Percentiles rank a stretch among this genome's conserved stretches.
These are phyloP conservation scores for Fermentozyma sake DNA, from an alignment of 1,139 yeast species.

Conservation along the genomic window DNA sequence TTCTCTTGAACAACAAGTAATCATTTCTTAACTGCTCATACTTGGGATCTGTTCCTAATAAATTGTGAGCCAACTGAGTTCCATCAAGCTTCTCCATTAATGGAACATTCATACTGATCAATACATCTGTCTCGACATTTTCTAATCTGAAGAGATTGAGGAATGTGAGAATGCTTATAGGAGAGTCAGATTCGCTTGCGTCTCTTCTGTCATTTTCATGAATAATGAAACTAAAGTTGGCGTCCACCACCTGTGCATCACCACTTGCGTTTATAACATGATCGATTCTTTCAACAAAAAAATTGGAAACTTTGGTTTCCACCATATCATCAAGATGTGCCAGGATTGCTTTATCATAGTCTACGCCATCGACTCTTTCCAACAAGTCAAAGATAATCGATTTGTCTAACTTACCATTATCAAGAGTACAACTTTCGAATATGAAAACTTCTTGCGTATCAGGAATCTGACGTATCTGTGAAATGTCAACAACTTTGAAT, in stretches of 20 bases:
- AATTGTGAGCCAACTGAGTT: slow-evolving; percentile 4
- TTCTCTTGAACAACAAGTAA: slow-evolving; percentile 14
- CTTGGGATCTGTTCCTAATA: slow-evolving; percentile 1
- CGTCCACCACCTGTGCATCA: slow-evolving; percentile 3
- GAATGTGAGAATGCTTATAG: slow-evolving; percentile 32
- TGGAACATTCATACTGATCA: slow-evolving; percentile 60
- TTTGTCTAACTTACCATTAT: slow-evolving; percentile 41
- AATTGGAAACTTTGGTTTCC: slow-evolving; percentile 12
- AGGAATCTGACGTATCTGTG: slow-evolving; percentile 72
- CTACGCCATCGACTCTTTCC: slow-evolving; percentile 46
- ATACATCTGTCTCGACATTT: slow-evolving; percentile 54
- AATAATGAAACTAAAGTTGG: slow-evolving; percentile 9
- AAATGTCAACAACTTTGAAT: slow-evolving; percentile 59
- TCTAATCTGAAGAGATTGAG: slow-evolving; percentile 51
- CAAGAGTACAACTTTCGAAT: slow-evolving; percentile 25
- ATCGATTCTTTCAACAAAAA: slow-evolving; percentile 8
- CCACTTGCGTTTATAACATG: slow-evolving; percentile 9
- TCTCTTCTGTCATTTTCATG: slow-evolving; percentile 35
- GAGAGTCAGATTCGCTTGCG: slow-evolving; percentile 41
- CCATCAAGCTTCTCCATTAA: slow-evolving; percentile 9
- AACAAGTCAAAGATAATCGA: slow-evolving; percentile 70
- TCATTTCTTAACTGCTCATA: slow-evolving; percentile 3
- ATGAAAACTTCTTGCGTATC: slow-evolving; percentile 87
- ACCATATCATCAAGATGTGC: slow-evolving; percentile 42
- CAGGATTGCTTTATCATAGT: slow-evolving; percentile 30